These are phyloP conservation scores for Colletotrichum shisoi DNA, from an alignment of 2,329 filamentous ascomycete species.

Conservation along the genomic window DNA sequence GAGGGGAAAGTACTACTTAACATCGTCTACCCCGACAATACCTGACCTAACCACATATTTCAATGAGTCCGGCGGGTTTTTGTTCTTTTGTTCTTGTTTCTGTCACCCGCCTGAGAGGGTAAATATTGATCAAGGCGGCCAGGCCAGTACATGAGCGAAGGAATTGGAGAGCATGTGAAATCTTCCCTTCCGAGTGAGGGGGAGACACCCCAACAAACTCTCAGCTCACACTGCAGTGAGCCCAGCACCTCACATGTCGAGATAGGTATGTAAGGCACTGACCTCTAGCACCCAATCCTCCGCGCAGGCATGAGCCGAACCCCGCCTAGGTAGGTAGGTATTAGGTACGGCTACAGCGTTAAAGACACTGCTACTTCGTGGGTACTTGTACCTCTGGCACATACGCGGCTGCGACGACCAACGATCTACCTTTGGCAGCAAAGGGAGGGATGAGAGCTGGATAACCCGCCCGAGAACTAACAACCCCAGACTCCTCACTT, in stretches of 20 bases:
- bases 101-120: too few species aligned
- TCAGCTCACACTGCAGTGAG: not conserved
- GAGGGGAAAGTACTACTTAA: too few species aligned
- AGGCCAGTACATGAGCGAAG: too few species aligned
- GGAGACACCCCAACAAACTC: slow-evolving; percentile 24
- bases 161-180: slow-evolving; percentile 17
- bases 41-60: too few species aligned
- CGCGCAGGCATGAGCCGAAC: slow-evolving; percentile 16
- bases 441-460: slow-evolving; percentile 25
- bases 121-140: too few species aligned
- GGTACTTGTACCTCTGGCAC: not conserved
- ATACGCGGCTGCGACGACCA: slow-evolving; percentile 6
- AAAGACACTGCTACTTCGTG: slow-evolving; percentile 27
- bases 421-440: slow-evolving; percentile 9
- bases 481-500: not conserved
- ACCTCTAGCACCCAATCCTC: not conserved
- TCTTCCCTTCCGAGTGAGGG: not conserved
- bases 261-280: not conserved
- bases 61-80: too few species aligned
- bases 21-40: too few species aligned
- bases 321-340: slow-evolving; percentile 5
- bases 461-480: not conserved
- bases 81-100: too few species aligned
- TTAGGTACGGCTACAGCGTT: slow-evolving; percentile 6
- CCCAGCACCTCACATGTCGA: not conserved